Percentiles rank a stretch among this genome's conserved stretches.
phyloP scores from a whole-genome alignment of 331 rosid genomes.

The Saraca asoca region DNA sequence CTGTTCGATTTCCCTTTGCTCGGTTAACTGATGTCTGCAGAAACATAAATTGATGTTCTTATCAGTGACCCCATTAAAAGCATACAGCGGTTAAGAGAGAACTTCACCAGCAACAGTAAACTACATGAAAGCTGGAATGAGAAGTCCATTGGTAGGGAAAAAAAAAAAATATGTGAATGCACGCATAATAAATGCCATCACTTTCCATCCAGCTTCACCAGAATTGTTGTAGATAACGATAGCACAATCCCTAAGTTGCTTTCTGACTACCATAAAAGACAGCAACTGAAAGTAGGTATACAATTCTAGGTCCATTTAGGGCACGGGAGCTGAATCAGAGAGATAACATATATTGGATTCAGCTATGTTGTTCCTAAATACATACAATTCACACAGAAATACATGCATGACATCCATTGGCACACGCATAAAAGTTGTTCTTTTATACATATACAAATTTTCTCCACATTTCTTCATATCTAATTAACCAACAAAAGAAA shows the following conservation, averaged over 20 bases:
- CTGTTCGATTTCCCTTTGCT: constrained; percentile 78
- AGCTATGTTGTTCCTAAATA: not conserved
- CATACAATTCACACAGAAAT: not conserved
- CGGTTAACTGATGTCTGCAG: constrained; percentile 80
- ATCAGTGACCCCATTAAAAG: not conserved
- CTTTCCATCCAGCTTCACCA: constrained; percentile 13
- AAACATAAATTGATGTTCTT: constrained; percentile 1
- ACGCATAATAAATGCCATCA: not conserved
- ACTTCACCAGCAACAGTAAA: constrained; percentile 10
- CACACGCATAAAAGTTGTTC: not conserved
- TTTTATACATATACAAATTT: not conserved
- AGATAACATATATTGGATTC: not conserved
- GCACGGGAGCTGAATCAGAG: not conserved
- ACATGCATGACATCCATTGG: not conserved
- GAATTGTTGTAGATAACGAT: not conserved
- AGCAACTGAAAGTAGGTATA: constrained; percentile 12
- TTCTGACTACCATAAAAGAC: not conserved
- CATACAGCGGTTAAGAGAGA: not conserved
- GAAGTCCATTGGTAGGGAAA: constrained; percentile 12
- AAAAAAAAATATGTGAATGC: not conserved
- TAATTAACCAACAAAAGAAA: too few species aligned
- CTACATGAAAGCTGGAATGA: constrained; percentile 24
- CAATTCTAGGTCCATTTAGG: not conserved
- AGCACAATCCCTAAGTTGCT: constrained; percentile 13
- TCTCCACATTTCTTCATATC: not conserved